phyloP scores from a whole-genome alignment of 352 stramenopile genomes.

The Thalassiosira delicatula region DNA sequence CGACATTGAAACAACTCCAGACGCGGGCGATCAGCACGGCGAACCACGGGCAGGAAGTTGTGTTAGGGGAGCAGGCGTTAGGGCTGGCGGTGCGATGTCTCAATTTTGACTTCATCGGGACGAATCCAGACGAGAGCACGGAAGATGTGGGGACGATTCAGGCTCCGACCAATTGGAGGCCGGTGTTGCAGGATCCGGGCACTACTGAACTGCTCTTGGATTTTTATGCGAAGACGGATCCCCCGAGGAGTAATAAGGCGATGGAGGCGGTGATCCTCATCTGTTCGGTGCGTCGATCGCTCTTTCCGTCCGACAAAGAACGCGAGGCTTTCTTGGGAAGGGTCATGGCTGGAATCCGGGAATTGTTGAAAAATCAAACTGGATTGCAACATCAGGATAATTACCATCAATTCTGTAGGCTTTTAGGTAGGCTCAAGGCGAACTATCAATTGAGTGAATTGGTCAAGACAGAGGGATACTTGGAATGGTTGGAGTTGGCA shows the following conservation, averaged over 20 bases:
- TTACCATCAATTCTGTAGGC: constrained; percentile 98
- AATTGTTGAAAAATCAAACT: constrained; percentile 92
- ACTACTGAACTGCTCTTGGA: constrained; percentile 96
- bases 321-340: constrained; percentile 91
- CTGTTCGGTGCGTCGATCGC: constrained; percentile 92
- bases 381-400: constrained; percentile 98
- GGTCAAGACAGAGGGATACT: constrained; percentile 95
- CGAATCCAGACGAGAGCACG: constrained; percentile 96
- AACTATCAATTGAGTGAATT: constrained; percentile 98
- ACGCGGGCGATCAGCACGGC: constrained; percentile 81
- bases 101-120: constrained; percentile 99
- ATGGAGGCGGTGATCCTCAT: constrained; percentile 96
- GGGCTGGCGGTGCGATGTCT: constrained; percentile 93
- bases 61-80: constrained; percentile 92
- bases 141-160: constrained; percentile 97
- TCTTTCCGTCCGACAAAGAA: constrained; percentile 97
- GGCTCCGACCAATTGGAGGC: constrained; percentile 94
- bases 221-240: constrained; percentile 93
- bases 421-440: constrained; percentile 95
- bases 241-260: constrained; percentile 93
- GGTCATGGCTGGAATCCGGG: constrained; percentile 92
- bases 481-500: constrained; percentile 96
- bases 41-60: constrained; percentile 88
- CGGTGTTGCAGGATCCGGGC: constrained; percentile 91
- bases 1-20: constrained; percentile 94